Evolutionary conservation across 345 rosid species (phyloP).

Genomic region (Melaleuca quinquenervia): DNA sequence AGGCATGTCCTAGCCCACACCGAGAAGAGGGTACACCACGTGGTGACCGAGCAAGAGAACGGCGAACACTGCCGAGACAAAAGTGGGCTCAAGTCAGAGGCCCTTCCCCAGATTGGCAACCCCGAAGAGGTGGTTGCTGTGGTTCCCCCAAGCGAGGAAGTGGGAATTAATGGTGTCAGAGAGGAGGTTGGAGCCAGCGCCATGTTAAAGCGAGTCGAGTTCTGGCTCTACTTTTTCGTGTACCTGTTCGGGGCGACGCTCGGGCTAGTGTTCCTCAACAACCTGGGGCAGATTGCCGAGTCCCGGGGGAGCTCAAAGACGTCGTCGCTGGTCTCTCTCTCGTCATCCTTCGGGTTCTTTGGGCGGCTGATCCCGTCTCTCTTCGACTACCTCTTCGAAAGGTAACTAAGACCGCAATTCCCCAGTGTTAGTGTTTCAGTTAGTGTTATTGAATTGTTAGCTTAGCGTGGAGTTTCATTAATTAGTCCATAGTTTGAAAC

Average conservation of each 20-base stretch:
- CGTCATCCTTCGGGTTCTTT: slow-evolving; percentile 81
- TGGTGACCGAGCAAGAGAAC: background rate
- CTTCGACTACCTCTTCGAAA: slow-evolving; percentile 44
- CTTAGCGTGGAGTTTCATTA: background rate
- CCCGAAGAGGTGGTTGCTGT: background rate
- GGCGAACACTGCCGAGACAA: background rate
- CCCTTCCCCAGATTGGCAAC: background rate
- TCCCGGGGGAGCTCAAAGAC: slow-evolving; percentile 51
- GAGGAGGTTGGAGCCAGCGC: slow-evolving; percentile 62
- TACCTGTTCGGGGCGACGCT: slow-evolving; percentile 70
- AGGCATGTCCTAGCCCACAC: slow-evolving; percentile 1
- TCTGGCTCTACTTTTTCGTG: slow-evolving; percentile 68
- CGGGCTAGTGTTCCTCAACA: slow-evolving; percentile 68
- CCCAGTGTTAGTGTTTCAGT: background rate
- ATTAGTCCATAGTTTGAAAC: background rate
- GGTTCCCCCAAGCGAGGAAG: background rate
- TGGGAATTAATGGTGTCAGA: slow-evolving; percentile 5
- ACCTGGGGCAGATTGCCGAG: slow-evolving; percentile 90
- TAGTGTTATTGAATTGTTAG: background rate
- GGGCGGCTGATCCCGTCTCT: slow-evolving; percentile 90
- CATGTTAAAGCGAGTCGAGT: slow-evolving; percentile 48
- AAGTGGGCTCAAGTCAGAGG: background rate
- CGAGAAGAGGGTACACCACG: background rate
- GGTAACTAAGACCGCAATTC: slow-evolving; percentile 18
- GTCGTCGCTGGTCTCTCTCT: slow-evolving; percentile 60